Evolutionary conservation across 345 rosid genomes (phyloP), one percentile per base, ranked within the genome.

Genomic region (Lumnitzera racemosa): DNA sequence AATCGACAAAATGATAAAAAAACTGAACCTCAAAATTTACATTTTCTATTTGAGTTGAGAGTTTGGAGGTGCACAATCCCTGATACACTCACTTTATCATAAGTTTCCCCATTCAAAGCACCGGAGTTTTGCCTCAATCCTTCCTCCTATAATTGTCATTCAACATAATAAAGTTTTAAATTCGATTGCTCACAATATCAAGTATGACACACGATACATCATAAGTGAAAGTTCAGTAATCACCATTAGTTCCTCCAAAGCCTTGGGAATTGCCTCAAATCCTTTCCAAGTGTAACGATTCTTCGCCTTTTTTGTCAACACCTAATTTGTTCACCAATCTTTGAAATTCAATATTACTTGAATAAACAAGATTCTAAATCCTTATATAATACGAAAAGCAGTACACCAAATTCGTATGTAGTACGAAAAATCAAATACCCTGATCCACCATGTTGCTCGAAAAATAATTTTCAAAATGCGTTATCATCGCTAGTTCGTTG

Each of bases 251-350:
- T 78, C 83, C 56, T 78, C 75, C 47, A 89, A 66, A 15, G 95
- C 83, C 46, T 50, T 71, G 36, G 91, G 91, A 64, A 89, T 83
- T 65, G 43, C 43, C 11, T 36, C 67, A 64, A 89, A 86, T 2
- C 96, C 96, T 71, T 79, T 89, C 96, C 96, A 86, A 1, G 88
- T 83, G 62, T 89, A 89, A 59, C 81, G 82, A 67, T 89, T 89
- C 66, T 89, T 89, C 0, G 89, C 95, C 70, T 67, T 84, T 57
- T 36, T 36, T 9, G 9, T 7, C 43, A 36, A 36, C 7, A 36
- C 43, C 43, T 36, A 36, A 9, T 6, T 36, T 36, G 2, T 36
- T 36, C 43, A 36, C 43, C 11, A 9, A 36, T 36, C 43, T 1
- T 36, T 36, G 7, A 9, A 36, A 36, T 36, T 36, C 43, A 36